These are phyloP conservation scores for Linum trigynum DNA, from an alignment of 345 rosid species.

Conservation along the genomic window DNA sequence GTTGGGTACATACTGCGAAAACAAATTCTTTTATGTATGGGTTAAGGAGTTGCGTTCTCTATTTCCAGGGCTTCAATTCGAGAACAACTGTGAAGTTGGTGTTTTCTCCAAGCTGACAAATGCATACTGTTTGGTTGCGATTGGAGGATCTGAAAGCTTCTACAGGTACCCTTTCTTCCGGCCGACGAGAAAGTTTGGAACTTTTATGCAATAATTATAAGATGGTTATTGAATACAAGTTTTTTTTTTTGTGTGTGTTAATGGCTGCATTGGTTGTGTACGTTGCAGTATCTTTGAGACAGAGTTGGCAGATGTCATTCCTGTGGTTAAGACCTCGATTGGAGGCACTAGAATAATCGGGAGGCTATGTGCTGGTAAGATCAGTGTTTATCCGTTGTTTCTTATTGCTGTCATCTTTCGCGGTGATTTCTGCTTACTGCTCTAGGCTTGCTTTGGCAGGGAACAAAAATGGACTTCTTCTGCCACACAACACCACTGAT, in stretches of 20 bases:
- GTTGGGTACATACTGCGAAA: not conserved
- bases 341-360: constrained; percentile 80
- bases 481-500: constrained; percentile 89
- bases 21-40: not conserved
- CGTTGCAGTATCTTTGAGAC: constrained; percentile 59
- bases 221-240: not conserved
- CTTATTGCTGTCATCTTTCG: not conserved
- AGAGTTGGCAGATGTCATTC: constrained; percentile 73
- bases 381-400: not conserved
- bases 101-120: constrained; percentile 81
- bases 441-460: constrained; percentile 30
- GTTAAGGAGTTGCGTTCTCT: not conserved
- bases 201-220: not conserved
- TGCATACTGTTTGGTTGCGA: constrained; percentile 83
- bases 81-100: constrained; percentile 76
- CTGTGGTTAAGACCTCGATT: constrained; percentile 84
- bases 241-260: not conserved
- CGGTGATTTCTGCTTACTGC: not conserved
- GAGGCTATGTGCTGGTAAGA: constrained; percentile 71
- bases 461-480: constrained; percentile 88
- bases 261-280: too few relatives aligned
- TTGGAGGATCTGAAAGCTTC: constrained; percentile 75
- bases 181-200: not conserved
- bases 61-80: constrained; percentile 69
- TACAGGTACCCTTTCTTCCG: constrained; percentile 43